Evolutionary conservation across 2,329 filamentous ascomycete species (phyloP), one percentile per base, ranked within the genome.

Genomic region (Ciborinia camelliae): DNA sequence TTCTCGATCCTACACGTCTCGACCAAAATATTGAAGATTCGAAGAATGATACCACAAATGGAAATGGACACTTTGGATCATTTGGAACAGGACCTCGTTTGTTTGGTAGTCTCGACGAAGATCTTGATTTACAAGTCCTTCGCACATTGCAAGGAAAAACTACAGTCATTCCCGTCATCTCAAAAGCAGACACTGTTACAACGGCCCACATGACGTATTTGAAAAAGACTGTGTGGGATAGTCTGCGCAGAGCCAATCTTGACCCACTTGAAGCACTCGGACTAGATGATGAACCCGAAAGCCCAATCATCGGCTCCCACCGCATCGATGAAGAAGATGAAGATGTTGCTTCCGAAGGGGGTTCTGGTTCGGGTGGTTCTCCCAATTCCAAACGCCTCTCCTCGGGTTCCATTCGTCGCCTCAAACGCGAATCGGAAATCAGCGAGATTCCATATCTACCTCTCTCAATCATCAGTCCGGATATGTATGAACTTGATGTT

Each of bases 101-200:
- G 39, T 75, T 89, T 53, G 90, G 90, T 35, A 86, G 88, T 28
- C 81, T 98, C 18, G 93, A 98, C 72, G 90, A 96, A 69, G 90
- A 92, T 70, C 84, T 99, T 12, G 95, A 99, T 74, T 80, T 99
- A 30, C 92, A 97, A 74, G 90, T 97, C 65, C 82, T 99, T 72
- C 90, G 90, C 55, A 90, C 90, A 20, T 84, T 99, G 35, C 89
- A 96, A 76, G 90, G 91, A 72, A 97, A 97, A 82, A 98, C 95
- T 0, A 96, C 92, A 0, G 92, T 98, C 66, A 91, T 99, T 54
- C 95, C 95, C 0, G 88, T 99, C 65, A 94, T 99, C 74, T 90
- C 92, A 75, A 99, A 99, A 79, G 94, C 95, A 47, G 95, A 99
- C 76, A 97, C 93, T 18, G 90, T 98, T 72, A 98, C 95, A n/a